Conservation (phyloP, 2,329 filamentous ascomycete genomes). For the Curvularia spicifera region DNA sequence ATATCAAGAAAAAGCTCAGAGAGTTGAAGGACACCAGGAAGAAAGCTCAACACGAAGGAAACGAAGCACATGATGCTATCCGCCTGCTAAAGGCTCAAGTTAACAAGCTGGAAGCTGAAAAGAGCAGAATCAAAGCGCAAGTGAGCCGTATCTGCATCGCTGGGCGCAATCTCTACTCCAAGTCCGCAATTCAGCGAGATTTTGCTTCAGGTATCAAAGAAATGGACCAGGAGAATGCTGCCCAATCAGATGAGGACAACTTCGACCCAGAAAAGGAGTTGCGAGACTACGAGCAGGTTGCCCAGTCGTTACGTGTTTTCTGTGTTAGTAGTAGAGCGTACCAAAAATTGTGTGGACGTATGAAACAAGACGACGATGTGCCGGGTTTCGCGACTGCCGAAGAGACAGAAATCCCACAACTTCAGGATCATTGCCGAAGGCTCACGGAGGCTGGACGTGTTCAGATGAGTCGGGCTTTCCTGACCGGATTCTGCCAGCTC, state of each 20-base stretch:
- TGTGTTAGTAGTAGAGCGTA: conserved; percentile 69
- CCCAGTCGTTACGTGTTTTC: conserved; percentile 65
- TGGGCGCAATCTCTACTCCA: conserved; percentile 64
- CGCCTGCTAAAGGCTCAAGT: no score
- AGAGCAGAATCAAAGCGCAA: conserved; percentile 42
- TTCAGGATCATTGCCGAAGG: conserved; percentile 65
- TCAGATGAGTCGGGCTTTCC: conserved; percentile 56
- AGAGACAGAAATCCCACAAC: conserved; percentile 63
- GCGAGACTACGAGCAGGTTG: conserved; percentile 65
- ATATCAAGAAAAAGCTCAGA: conserved; percentile 53
- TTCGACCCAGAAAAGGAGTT: conserved; percentile 63
- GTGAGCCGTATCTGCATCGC: conserved; percentile 57
- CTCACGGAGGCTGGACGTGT: conserved; percentile 60
- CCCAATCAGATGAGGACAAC: conserved; percentile 56
- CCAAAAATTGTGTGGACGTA: conserved; percentile 64
- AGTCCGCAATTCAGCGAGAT: conserved; percentile 61
- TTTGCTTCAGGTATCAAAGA: conserved; percentile 67
- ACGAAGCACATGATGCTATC: conserved; percentile 35
- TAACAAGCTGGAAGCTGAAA: no score
- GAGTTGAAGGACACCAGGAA: conserved; percentile 55
- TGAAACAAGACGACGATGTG: conserved; percentile 60
- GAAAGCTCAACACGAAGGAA: conserved; percentile 43
- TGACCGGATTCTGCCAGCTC: conserved; percentile 59
- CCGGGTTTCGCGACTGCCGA: conserved; percentile 60
- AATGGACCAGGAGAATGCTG: no score